These are phyloP conservation scores for Arachis monticola DNA, from an alignment of 331 rosid genomes.

Conservation along the genomic window DNA sequence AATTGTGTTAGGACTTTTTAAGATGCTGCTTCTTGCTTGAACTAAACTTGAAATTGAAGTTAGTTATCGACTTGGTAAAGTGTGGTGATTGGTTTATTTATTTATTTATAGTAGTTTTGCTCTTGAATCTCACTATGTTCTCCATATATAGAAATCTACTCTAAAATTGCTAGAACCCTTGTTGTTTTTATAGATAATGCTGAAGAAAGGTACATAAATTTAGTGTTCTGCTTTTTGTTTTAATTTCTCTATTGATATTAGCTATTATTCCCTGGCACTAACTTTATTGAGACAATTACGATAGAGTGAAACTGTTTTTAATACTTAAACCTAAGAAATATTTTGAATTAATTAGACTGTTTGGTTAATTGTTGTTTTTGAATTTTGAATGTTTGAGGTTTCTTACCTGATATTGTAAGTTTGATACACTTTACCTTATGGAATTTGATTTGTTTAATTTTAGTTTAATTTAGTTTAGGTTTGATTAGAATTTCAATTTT, in stretches of 20 bases:
- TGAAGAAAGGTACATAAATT: background rate
- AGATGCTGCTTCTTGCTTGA: constrained; percentile 11
- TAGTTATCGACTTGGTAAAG: constrained; percentile 4
- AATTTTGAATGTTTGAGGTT: constrained; percentile 10
- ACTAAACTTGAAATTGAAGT: background rate
- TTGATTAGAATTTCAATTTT: too few species aligned
- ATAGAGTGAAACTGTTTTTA: constrained; percentile 27
- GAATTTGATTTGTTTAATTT: too few species aligned
- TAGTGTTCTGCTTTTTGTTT: constrained; percentile 3
- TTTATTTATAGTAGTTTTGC: background rate
- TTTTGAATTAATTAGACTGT: background rate
- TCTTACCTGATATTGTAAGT: too few species aligned
- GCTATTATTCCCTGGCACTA: background rate
- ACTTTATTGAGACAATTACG: background rate
- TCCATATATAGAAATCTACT: constrained; percentile 11
- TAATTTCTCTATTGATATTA: constrained; percentile 4
- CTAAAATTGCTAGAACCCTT: background rate
- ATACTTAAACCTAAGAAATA: background rate
- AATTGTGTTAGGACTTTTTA: constrained; percentile 5
- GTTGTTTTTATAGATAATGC: background rate
- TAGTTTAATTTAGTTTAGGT: too few species aligned
- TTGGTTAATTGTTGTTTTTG: background rate
- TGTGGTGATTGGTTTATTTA: constrained; percentile 33
- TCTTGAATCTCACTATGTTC: constrained; percentile 11
- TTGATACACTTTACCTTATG: too few species aligned